These are phyloP conservation scores for Isabelozyma pseudorhagii DNA, from an alignment of 805 yeast genomes.

Conservation along the genomic window DNA sequence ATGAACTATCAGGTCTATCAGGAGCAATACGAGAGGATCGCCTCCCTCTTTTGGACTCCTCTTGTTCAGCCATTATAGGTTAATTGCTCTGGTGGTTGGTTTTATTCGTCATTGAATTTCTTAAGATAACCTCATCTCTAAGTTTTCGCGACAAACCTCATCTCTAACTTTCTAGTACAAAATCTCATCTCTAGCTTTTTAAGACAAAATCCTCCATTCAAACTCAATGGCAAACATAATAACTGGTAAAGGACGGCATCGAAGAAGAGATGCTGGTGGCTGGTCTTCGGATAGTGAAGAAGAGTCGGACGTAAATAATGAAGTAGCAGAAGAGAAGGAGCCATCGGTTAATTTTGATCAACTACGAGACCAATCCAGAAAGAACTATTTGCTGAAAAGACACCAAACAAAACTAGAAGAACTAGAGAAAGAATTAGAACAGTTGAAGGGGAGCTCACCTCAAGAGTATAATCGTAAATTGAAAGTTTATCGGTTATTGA, in stretches of 20 bases:
- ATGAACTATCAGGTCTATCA: slow-evolving; percentile 19
- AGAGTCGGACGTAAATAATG: background rate
- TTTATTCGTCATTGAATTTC: background rate
- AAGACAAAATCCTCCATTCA: background rate
- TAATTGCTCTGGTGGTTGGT: background rate
- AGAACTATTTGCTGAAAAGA: slow-evolving; percentile 17
- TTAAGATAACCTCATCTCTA: too few species aligned
- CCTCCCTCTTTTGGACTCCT: slow-evolving; percentile 5
- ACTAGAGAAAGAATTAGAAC: slow-evolving; percentile 11
- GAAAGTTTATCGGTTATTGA: slow-evolving; percentile 12
- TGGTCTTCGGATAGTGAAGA: background rate
- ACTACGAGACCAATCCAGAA: slow-evolving; percentile 14
- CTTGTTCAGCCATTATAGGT: background rate
- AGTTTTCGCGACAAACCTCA: background rate
- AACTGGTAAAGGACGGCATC: slow-evolving; percentile 10
- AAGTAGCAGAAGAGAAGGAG: background rate
- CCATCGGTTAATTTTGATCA: background rate
- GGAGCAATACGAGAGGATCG: slow-evolving; percentile 23
- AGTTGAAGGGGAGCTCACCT: slow-evolving; percentile 7
- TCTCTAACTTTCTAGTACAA: background rate
- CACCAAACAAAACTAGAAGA: slow-evolving; percentile 16
- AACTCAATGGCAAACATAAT: slow-evolving; percentile 4
- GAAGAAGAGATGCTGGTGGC: slow-evolving; percentile 5
- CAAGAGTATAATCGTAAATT: slow-evolving; percentile 16
- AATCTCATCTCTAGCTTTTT: background rate